A percentile compares a stretch with the other conserved stretches of the same genome.
Evolutionary conservation across 2,329 filamentous ascomycete species (phyloP).

Genomic region (Aspergillus sp.): DNA sequence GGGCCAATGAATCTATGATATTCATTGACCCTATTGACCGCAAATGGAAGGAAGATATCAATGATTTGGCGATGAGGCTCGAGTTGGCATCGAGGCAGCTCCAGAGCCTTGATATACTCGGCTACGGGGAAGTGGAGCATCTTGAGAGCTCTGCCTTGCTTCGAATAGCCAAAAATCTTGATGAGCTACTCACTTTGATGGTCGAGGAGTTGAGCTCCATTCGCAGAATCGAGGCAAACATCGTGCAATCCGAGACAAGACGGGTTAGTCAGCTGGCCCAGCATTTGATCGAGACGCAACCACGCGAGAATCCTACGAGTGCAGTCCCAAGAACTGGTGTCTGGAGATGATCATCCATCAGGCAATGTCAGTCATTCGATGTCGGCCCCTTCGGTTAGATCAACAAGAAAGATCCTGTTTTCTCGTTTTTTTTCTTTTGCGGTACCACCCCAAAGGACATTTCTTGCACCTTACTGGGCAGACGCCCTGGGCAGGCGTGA

Average conservation of each 20-base stretch:
- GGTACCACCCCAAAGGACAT: not conserved
- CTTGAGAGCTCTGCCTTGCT: slow-evolving; percentile 38
- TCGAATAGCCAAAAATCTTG: slow-evolving; percentile 34
- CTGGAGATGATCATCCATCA: slow-evolving; percentile 30
- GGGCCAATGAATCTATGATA: slow-evolving; percentile 18
- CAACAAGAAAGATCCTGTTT: slow-evolving; percentile 9
- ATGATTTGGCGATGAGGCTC: slow-evolving; percentile 36
- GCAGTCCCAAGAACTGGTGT: slow-evolving; percentile 28
- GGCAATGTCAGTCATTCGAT: slow-evolving; percentile 11
- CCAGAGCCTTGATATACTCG: slow-evolving; percentile 42
- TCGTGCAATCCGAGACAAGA: slow-evolving; percentile 39
- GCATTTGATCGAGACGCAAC: slow-evolving; percentile 23
- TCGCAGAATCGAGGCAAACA: slow-evolving; percentile 39
- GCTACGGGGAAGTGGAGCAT: slow-evolving; percentile 30
- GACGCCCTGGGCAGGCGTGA: not conserved
- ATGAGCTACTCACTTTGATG: slow-evolving; percentile 40
- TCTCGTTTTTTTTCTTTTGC: not conserved
- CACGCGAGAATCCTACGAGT: not conserved
- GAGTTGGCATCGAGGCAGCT: slow-evolving; percentile 42
- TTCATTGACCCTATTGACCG: slow-evolving; percentile 43
- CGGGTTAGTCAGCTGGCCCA: slow-evolving; percentile 38
- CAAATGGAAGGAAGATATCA: slow-evolving; percentile 41
- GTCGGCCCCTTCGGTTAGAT: not conserved
- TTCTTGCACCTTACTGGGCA: not conserved
- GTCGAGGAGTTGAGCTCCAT: slow-evolving; percentile 43